Percentiles rank a stretch among this genome's conserved stretches.
Conservation (phyloP, 306 rosid genomes). For the Vachellia collinsii region DNA sequence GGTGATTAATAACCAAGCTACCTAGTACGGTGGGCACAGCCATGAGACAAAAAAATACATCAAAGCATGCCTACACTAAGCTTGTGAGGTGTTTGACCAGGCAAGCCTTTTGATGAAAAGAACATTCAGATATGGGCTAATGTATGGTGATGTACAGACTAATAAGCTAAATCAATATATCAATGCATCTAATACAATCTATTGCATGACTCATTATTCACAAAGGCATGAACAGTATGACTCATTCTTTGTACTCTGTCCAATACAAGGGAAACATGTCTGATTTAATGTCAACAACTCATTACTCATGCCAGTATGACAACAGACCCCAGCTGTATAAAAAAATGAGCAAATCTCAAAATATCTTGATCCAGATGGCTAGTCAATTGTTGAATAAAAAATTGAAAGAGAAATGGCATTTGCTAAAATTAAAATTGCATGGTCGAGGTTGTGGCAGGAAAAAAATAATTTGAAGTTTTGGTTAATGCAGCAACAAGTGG, state of each 20-base stretch:
- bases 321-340: too few species aligned
- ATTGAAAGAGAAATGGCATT: too few species aligned
- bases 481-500: background rate
- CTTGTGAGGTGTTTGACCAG: background rate
- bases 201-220: background rate
- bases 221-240: background rate
- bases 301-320: background rate
- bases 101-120: background rate
- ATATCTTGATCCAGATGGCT: too few species aligned
- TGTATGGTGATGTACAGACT: background rate
- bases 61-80: background rate
- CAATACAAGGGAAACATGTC: background rate
- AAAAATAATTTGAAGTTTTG: background rate
- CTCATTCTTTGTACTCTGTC: background rate
- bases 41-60: too few species aligned
- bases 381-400: too few species aligned
- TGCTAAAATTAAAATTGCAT: background rate
- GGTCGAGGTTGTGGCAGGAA: background rate
- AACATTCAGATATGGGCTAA: background rate
- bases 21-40: background rate
- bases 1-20: slow-evolving; percentile 17
- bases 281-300: background rate
- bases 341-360: too few species aligned
- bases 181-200: background rate
- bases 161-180: background rate